A percentile compares a stretch with the other conserved stretches of the same genome.
These are phyloP conservation scores for Rhododendron griersonianum DNA, from an alignment of 148 eudicot species.

Conservation along the genomic window DNA sequence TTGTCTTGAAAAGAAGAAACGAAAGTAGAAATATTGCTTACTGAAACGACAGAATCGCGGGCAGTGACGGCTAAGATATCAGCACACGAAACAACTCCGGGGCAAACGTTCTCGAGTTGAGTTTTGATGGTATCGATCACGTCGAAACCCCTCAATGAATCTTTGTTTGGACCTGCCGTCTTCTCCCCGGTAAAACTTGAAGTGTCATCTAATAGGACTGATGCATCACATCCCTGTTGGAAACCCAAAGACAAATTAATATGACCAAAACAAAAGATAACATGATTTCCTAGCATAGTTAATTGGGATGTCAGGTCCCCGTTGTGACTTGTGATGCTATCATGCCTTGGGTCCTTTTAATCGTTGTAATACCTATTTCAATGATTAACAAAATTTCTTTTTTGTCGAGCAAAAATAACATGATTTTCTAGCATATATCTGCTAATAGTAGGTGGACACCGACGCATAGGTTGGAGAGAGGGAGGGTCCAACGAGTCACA, in stretches of 20 bases:
- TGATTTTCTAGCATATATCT: background rate
- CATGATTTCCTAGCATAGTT: background rate
- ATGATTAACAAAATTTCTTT: too few species aligned
- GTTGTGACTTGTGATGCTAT: too few species aligned
- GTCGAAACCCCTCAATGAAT: constrained; percentile 3
- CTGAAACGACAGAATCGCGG: constrained; percentile 13
- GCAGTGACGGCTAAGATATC: constrained; percentile 13
- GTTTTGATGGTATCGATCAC: constrained; percentile 15
- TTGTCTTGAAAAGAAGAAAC: background rate
- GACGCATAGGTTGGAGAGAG: too few species aligned
- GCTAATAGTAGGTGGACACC: too few species aligned
- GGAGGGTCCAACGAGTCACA: too few species aligned
- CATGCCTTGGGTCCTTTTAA: too few species aligned
- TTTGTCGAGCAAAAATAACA: too few species aligned
- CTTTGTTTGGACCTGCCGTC: background rate
- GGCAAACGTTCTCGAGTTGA: constrained; percentile 6
- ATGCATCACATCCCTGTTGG: constrained; percentile 20
- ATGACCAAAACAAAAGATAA: background rate
- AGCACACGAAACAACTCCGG: constrained; percentile 19
- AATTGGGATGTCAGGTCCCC: too few species aligned
- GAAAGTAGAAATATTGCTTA: background rate
- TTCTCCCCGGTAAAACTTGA: constrained; percentile 14
- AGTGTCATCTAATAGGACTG: constrained; percentile 13
- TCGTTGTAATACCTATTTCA: too few species aligned
- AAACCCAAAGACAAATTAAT: background rate